Base-by-base conservation (phyloP, 176 grass and related monocot genomes). In the Carex myosuroides region DNA sequence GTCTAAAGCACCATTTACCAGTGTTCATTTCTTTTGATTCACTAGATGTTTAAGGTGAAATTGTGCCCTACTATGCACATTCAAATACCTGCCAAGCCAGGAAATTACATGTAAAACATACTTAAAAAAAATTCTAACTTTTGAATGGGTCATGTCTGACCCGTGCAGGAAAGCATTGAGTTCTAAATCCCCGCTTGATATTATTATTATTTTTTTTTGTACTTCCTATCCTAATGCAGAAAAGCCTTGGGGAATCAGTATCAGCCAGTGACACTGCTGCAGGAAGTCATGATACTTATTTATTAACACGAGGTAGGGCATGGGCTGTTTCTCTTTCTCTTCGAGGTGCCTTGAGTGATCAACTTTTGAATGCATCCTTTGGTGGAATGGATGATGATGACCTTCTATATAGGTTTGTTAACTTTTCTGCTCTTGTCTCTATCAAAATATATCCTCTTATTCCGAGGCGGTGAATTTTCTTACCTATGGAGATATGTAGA, bases 331-430 rank as follows among this genome's bases (percentile, higher is more conserved):
- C 91, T 83, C 91, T 95, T 11, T 86, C 80, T 44, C 52, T 89
- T 59, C 85, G 93, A 85, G 92, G 81, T 81, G 73, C 56, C 8
- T 85, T 89, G 60, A 90, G 83, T 42, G 87, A 95, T 86, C 89
- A 90, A 64, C 87, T 99, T 64, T 66, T 94, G 53, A 73, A 66
- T 67, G 89, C 71, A 59, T 99, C 89, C 84, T 62, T 92, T 20
- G 18, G 44, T 55, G 88, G 91, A 91, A 89, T 92, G 78, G 88
- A 90, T 54, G 70, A 57, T 21, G 29, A 85, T 79, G 83, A 92
- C 70, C 91, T 95, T 89, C 85, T 98, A 46, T 98, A 92, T 63
- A 93, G 93, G 96, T 95, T 87, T 69, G 70, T 88, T 90, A 53
- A 4, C 56, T 79, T 68, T 85, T 63, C 69, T 83, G 33, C 16